These are phyloP conservation scores for Alternaria sp. DNA, from an alignment of 2,329 filamentous ascomycete species.

Conservation along the genomic window DNA sequence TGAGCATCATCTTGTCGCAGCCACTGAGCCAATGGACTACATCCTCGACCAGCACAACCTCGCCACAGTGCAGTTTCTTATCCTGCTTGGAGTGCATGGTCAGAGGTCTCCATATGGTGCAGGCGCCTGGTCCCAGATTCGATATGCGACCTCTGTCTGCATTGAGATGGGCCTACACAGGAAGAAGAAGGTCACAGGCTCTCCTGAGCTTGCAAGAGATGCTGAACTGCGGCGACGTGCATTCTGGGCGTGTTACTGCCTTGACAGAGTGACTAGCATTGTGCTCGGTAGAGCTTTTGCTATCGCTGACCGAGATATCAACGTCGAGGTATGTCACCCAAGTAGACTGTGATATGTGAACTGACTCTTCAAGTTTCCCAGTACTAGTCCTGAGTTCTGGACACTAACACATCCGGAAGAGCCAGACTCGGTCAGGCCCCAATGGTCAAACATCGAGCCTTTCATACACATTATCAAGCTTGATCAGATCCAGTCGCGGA, in stretches of 20 bases:
- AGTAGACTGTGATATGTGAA: neutral
- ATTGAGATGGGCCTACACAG: conserved; percentile 36
- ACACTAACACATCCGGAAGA: conserved; percentile 28
- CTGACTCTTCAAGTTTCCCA: conserved; percentile 22
- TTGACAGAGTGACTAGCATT: conserved; percentile 33
- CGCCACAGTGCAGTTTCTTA: conserved; percentile 33
- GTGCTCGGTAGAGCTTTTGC: conserved; percentile 34
- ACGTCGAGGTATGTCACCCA: conserved; percentile 27
- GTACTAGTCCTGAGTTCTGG: conserved; percentile 25
- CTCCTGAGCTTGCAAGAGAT: conserved; percentile 19
- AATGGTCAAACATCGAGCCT: conserved; percentile 33
- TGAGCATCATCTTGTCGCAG: conserved; percentile 30
- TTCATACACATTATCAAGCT: conserved; percentile 37
- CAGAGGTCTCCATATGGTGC: conserved; percentile 37
- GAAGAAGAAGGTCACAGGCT: conserved; percentile 27
- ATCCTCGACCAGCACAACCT: conserved; percentile 33
- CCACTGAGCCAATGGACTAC: conserved; percentile 32
- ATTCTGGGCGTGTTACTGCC: conserved; percentile 37
- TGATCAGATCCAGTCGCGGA: conserved; percentile 31
- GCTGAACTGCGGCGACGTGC: conserved; percentile 31
- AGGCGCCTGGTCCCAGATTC: conserved; percentile 35
- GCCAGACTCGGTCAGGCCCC: conserved; percentile 9
- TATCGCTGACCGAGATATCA: conserved; percentile 36
- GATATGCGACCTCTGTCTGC: conserved; percentile 34
- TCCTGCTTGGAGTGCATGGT: conserved; percentile 32